Conservation (phyloP, 306 rosid species). For the Rosa rugosa region DNA sequence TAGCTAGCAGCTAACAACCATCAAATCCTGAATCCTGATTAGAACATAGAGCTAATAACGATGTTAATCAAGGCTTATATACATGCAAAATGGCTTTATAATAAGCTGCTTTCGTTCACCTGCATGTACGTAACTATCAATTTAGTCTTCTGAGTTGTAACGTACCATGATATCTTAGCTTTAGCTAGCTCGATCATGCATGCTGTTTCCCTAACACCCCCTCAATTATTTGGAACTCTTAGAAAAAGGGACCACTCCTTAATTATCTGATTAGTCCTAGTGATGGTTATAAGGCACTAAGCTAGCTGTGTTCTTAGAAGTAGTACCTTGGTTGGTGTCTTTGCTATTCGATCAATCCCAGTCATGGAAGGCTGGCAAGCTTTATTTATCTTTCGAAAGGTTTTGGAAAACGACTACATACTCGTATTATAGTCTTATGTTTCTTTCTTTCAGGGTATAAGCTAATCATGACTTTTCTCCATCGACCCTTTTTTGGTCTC, state of each 20-base stretch:
- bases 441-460: background rate
- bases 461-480: background rate
- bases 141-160: constrained; percentile 1
- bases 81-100: background rate
- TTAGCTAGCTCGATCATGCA: background rate
- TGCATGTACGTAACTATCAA: background rate
- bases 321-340: background rate
- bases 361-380: background rate
- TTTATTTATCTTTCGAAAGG: background rate
- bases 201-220: constrained; percentile 3
- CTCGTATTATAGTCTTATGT: constrained; percentile 1
- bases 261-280: background rate
- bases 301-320: background rate
- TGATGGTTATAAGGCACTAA: background rate
- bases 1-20: background rate
- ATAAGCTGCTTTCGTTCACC: constrained; percentile 2
- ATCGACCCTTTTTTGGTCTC: background rate
- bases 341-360: background rate
- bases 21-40: background rate
- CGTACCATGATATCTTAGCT: background rate
- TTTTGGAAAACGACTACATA: background rate
- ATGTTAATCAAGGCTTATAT: background rate
- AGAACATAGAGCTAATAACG: background rate
- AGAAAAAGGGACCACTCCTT: background rate
- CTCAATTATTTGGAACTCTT: constrained; percentile 28